Evolutionary conservation across 495 filamentous ascomycete genomes (phyloP).

Genomic region (Talaromyces stipitatus): DNA sequence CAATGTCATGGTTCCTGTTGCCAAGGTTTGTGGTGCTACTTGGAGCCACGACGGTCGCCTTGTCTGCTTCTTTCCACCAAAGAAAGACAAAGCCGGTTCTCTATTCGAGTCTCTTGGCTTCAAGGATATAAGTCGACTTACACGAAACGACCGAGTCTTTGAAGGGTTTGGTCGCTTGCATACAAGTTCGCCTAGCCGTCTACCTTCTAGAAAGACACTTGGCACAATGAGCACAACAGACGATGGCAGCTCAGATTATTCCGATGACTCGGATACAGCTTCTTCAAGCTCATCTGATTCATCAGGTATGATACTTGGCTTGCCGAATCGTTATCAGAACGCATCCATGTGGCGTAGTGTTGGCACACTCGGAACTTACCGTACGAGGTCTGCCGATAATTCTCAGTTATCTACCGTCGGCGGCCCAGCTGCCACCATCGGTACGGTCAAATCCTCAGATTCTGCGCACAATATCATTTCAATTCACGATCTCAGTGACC

Average conservation of each 20-base stretch:
- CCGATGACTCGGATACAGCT: constrained; percentile 59
- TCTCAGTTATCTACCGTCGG: constrained; percentile 50
- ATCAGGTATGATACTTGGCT: constrained; percentile 44
- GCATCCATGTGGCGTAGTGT: constrained; percentile 48
- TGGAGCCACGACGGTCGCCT: constrained; percentile 74
- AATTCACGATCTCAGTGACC: constrained; percentile 57
- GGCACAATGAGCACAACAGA: constrained; percentile 38
- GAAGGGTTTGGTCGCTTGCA: constrained; percentile 80
- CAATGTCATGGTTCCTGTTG: constrained; percentile 69
- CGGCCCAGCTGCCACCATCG: constrained; percentile 6
- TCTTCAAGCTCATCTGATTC: constrained; percentile 67
- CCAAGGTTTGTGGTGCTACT: constrained; percentile 63
- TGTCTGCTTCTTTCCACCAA: constrained; percentile 81
- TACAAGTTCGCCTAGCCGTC: constrained; percentile 41
- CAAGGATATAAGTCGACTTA: constrained; percentile 49
- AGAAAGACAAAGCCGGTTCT: constrained; percentile 61
- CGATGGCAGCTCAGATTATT: constrained; percentile 47
- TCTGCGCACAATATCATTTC: constrained; percentile 51
- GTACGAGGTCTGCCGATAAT: constrained; percentile 41
- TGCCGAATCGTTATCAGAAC: constrained; percentile 42
- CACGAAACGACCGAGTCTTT: constrained; percentile 63
- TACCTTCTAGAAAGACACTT: constrained; percentile 21
- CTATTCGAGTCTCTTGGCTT: constrained; percentile 56
- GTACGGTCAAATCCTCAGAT: constrained; percentile 25
- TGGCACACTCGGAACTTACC: constrained; percentile 36